Evolutionary conservation across 257 asterid genomes (phyloP), one percentile per base, ranked within the genome.

Genomic region (Datura wrightii): DNA sequence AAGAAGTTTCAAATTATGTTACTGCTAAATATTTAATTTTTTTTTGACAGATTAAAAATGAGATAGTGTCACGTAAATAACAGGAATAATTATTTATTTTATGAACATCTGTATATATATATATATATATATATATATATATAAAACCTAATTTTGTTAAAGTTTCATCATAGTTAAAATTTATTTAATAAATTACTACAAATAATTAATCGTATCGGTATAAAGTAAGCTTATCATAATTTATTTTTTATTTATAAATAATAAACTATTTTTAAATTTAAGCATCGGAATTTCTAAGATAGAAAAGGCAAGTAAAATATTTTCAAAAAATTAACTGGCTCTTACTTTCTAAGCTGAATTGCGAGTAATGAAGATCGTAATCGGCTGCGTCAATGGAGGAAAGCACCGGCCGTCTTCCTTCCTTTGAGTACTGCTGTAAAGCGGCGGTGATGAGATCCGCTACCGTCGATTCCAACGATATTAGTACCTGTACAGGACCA

Each of bases 341-440:
- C 97, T 90, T 89, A 94, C 99, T 91, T 85, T 95, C 97, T 72
- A 95, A 85, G 91, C 98, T 92, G 87, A 95, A 95, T 79, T 95
- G 99, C 3, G 99, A 94, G 87, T 95, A 95, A 87, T 95, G 99
- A 85, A 95, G 98, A 82, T 89, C 97, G 82, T 89, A 94, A 31
- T 85, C 90, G 0, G 87, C 60, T 2, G 93, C 89, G 39, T 85
- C 83, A 6, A 52, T 7, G n/a, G 94, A 84, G 11, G 86, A 58
- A 48, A 93, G 81, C 14, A 84, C 79, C 48, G 94, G 92, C 78
- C 93, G 90, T 5, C 99, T 89, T 34, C 92, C 91, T 91, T 94
- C 99, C 88, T 92, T 95, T 36, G 80, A 83, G 54, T 93, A 94
- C 90, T 90, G 98, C 70, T 88, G 87, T 3, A 95, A 84, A 71